Percentiles rank a stretch among this genome's conserved stretches.
Conservation (phyloP, 805 yeast genomes). For the Candida ulmi region DNA sequence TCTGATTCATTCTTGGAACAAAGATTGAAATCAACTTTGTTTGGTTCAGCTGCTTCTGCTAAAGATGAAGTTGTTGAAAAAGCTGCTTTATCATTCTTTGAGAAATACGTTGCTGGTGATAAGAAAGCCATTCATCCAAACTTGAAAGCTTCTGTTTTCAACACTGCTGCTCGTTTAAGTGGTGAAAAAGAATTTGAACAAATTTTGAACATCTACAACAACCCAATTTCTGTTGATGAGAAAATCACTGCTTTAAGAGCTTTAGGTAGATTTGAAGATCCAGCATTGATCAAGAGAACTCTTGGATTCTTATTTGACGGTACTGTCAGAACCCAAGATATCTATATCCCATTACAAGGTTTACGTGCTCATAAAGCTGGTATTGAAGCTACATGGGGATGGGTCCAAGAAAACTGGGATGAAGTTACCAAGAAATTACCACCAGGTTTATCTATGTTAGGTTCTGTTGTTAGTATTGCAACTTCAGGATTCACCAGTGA, state of each 20-base stretch:
- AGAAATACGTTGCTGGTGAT: slow-evolving; percentile 54
- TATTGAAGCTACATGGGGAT: slow-evolving; percentile 62
- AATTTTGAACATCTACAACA: slow-evolving; percentile 52
- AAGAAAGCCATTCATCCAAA: slow-evolving; percentile 68
- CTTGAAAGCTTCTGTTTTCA: slow-evolving; percentile 60
- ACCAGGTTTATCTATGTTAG: slow-evolving; percentile 75
- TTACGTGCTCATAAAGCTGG: slow-evolving; percentile 60
- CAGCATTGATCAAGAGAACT: slow-evolving; percentile 49
- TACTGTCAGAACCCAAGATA: slow-evolving; percentile 62
- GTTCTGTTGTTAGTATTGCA: slow-evolving; percentile 60
- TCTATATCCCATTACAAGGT: slow-evolving; percentile 73
- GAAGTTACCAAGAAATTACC: slow-evolving; percentile 62
- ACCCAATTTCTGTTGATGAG: slow-evolving; percentile 59
- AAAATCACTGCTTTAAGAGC: slow-evolving; percentile 64
- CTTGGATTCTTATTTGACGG: slow-evolving; percentile 53
- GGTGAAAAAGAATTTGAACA: slow-evolving; percentile 57
- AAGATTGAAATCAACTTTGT: slow-evolving; percentile 61
- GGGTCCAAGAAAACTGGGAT: slow-evolving; percentile 75
- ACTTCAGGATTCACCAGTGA: slow-evolving; percentile 56
- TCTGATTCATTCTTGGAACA: slow-evolving; percentile 55
- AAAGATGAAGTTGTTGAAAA: slow-evolving; percentile 42
- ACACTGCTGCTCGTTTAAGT: slow-evolving; percentile 61
- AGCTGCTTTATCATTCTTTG: slow-evolving; percentile 46
- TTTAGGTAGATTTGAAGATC: slow-evolving; percentile 57
- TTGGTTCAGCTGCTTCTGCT: slow-evolving; percentile 51